These are phyloP conservation scores for Elsinoe necatrix DNA, from an alignment of 2,329 filamentous ascomycete species.

Conservation along the genomic window DNA sequence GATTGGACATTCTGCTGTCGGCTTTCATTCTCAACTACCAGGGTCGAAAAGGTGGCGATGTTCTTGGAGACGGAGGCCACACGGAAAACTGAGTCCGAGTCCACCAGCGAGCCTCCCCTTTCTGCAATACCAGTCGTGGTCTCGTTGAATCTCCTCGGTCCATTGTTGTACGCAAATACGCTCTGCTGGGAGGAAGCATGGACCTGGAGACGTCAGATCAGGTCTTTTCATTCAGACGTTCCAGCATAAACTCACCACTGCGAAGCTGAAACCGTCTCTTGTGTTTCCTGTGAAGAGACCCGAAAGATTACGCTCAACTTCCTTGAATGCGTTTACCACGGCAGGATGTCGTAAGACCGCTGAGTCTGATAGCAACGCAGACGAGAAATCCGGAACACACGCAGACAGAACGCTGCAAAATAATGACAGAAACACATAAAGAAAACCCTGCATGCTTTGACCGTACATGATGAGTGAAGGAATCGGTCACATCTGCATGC, in stretches of 20 bases:
- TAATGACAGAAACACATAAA: not conserved
- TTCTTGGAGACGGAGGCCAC: slow-evolving; percentile 5
- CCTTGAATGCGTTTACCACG: not conserved
- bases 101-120: not conserved
- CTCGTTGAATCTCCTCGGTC: slow-evolving; percentile 1
- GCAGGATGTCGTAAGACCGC: not conserved
- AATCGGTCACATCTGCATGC: not conserved
- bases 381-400: not conserved
- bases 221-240: not conserved
- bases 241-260: not conserved
- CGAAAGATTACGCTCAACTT: slow-evolving; percentile 4
- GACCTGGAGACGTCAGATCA: not conserved
- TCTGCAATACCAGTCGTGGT: not conserved
- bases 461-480: not conserved
- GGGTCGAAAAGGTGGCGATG: slow-evolving; percentile 4
- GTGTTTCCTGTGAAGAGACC: slow-evolving; percentile 5
- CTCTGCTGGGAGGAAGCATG: not conserved
- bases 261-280: not conserved
- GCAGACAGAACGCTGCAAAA: not conserved
- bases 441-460: not conserved
- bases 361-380: not conserved
- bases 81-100: slow-evolving; percentile 6
- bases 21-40: slow-evolving; percentile 9
- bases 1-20: not conserved
- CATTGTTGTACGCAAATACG: not conserved